Evolutionary conservation across 345 rosid species (phyloP), one percentile per base, ranked within the genome.

Genomic region (Pistacia atlantica): DNA sequence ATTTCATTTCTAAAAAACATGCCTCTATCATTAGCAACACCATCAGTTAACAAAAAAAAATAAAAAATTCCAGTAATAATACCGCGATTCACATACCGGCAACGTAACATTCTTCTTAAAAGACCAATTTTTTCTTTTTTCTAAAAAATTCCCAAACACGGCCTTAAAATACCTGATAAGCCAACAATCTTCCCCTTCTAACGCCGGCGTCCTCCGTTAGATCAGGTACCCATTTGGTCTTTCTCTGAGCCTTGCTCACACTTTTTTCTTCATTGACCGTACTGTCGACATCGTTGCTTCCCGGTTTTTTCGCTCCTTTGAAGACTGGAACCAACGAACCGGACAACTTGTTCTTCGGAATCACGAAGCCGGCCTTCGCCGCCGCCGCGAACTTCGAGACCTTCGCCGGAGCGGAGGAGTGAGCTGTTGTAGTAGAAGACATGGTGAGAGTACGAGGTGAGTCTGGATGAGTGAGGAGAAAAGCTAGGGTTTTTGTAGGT

Each of bases 161-260:
- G 12, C 72, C 60, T 69, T 52, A 38, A 5, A 58, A 51, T 89
- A 92, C 99, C 99, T 93, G 94, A 82, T 90, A 94, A 79, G 97
- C 97, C 82, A 92, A 81, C 48, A 86, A 87, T 79, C 94, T 80
- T 68, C 82, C 85, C 80, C 73, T 90, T 83, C 84, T 87, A 73
- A 91, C 94, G 28, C 83, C 62, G 76, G 89, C 61, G 84, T 92
- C 97, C 74, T 86, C 90, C 45, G 89, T 80, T 49, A 83, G 81
- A 90, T 96, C 98, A 64, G 87, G 83, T 31, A 90, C 97, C 99
- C 99, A 96, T 79, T 89, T 92, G 46, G 95, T 91, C 82, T 92
- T 96, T 83, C 97, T 90, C 78, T 72, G 87, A 67, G 73, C 84
- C 75, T 83, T 87, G 71, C 83, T 85, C 48, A 73, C 20, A 12